Conservation (phyloP, 2,329 filamentous ascomycete genomes). For the Fusarium acutatum region DNA sequence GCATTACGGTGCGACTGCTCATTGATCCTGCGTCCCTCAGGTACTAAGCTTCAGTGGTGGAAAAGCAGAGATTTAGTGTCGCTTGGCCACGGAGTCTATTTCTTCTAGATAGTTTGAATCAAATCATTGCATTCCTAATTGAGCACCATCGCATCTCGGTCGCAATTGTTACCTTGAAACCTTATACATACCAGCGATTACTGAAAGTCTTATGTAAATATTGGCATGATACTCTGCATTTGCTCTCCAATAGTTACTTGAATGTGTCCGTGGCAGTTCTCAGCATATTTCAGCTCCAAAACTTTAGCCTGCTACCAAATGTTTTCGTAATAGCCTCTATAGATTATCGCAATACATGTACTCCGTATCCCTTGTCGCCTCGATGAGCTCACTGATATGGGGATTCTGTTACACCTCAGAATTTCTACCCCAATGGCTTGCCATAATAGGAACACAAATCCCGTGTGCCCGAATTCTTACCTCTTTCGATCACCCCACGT, state of each 20-base stretch:
- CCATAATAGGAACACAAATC: neutral
- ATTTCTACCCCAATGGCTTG: neutral
- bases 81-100: too few relatives aligned
- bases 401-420: neutral
- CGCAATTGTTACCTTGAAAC: neutral
- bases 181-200: neutral
- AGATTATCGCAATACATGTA: neutral
- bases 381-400: neutral
- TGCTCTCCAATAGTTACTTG: neutral
- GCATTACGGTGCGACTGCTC: neutral
- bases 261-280: neutral
- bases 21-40: neutral
- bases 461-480: neutral
- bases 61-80: neutral
- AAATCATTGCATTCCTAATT: too few relatives aligned
- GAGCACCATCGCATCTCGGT: rapidly evolving
- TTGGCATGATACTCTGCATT: neutral
- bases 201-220: neutral
- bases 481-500: neutral
- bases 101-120: neutral
- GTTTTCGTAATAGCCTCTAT: neutral
- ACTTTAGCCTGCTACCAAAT: neutral
- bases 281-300: too few relatives aligned
- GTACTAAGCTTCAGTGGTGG: neutral
- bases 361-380: neutral